Evolutionary conservation across 164 flowering plant species (phyloP).

Genomic region (Amborella trichopoda): DNA sequence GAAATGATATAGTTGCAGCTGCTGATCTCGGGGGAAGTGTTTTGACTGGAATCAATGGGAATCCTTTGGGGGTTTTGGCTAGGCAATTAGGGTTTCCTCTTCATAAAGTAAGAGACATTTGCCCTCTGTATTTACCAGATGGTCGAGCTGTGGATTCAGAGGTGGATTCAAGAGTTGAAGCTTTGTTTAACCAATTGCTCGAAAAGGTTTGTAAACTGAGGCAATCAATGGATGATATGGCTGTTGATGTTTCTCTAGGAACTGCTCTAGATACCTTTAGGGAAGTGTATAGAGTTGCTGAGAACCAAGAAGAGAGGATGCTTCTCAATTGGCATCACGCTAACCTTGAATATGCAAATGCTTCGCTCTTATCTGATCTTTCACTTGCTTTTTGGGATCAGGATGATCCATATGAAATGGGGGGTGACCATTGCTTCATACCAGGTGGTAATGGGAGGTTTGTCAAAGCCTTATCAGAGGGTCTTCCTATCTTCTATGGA

Average conservation of each 20-base stretch:
- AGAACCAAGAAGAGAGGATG: slow-evolving; percentile 64
- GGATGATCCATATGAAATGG: slow-evolving; percentile 99
- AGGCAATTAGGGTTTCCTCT: slow-evolving; percentile 81
- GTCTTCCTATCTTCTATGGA: slow-evolving; percentile 67
- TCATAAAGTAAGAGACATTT: slow-evolving; percentile 94
- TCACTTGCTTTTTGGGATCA: slow-evolving; percentile 98
- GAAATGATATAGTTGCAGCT: slow-evolving; percentile 56
- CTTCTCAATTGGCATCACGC: slow-evolving; percentile 95
- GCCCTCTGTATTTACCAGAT: slow-evolving; percentile 85
- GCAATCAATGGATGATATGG: slow-evolving; percentile 75
- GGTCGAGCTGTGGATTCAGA: slow-evolving; percentile 70
- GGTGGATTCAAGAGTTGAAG: slow-evolving; percentile 71
- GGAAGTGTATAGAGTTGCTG: slow-evolving; percentile 52
- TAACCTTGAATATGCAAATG: slow-evolving; percentile 94
- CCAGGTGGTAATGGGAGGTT: slow-evolving; percentile 95
- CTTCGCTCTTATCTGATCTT: slow-evolving; percentile 59
- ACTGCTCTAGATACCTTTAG: slow-evolving; percentile 81
- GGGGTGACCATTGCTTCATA: slow-evolving; percentile 96
- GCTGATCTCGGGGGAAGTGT: slow-evolving; percentile 95
- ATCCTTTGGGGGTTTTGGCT: slow-evolving; percentile 88
- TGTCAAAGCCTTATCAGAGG: slow-evolving; percentile 64
- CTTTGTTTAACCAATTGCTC: slow-evolving; percentile 60
- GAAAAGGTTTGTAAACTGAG: slow-evolving; percentile 93
- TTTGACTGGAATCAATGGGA: slow-evolving; percentile 96
- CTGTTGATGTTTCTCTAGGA: slow-evolving; percentile 76